phyloP scores from a whole-genome alignment of 2,329 filamentous ascomycete genomes.

The Talaromyces rugulosus region DNA sequence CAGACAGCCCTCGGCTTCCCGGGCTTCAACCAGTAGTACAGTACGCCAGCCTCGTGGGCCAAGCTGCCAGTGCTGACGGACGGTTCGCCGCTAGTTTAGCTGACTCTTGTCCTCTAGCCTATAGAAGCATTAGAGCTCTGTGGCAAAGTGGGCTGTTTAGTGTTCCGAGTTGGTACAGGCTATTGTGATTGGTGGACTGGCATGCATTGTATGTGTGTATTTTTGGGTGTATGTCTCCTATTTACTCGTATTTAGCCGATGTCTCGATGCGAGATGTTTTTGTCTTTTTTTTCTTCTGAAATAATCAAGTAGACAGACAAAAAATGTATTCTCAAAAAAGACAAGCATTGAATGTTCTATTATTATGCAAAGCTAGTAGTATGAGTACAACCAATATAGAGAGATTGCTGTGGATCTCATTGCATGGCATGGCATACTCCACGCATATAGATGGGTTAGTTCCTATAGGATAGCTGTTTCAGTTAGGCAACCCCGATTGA shows the following conservation, averaged over 20 bases:
- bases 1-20: background rate
- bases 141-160: background rate
- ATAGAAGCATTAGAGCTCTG: background rate
- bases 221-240: background rate
- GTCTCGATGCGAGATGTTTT: background rate
- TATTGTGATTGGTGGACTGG: background rate
- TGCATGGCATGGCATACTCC: background rate
- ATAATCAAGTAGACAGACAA: background rate
- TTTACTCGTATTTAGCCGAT: background rate
- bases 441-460: background rate
- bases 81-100: background rate
- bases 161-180: background rate
- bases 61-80: background rate
- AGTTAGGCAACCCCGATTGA: background rate
- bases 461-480: background rate
- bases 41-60: background rate
- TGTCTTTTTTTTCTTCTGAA: too few relatives aligned
- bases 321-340: too few relatives aligned
- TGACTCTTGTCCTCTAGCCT: background rate
- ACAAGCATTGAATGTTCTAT: background rate
- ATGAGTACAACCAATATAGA: background rate
- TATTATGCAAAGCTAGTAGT: background rate
- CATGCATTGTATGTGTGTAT: background rate
- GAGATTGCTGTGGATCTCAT: background rate
- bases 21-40: background rate